Base-by-base conservation (phyloP, 1,284 basidiomycete species). In the Inonotus hispidus region DNA sequence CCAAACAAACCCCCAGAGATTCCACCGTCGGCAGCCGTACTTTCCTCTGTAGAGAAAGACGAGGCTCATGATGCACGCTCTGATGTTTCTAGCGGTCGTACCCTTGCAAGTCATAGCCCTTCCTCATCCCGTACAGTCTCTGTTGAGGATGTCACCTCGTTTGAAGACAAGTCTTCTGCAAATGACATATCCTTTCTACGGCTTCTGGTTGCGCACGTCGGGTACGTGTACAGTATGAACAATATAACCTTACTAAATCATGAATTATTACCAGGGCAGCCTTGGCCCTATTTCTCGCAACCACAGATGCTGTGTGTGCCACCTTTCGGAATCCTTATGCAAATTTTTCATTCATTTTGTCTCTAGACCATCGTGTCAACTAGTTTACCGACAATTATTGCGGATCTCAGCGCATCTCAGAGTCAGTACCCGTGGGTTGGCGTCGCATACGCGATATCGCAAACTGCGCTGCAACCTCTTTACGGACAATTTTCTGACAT, bases 391-490 rank as follows among this genome's bases (percentile, higher is more conserved):
- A 91, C 88, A 10, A 91, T 92, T 64, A 77, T 84, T 19, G 81
- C 77, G 63, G 81, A 89, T 59, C 78, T 92, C 43, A 63, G 76
- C 37, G 88, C 87, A 19, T 80, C 85, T 47, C 79, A 83, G 62
- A 79, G 75, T 56, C 82, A 90, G 69, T 92, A 91, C 68, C 88
- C 86, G n/a, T 92, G 90, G 90, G 86, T 92, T 56, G 87, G 84
- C 25, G 85, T 90, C 43, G 79, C 87, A 21, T 92, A 92, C 68
- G 82, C 92, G 80, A 78, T 92, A 59, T 90, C 90, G 1, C 90
- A 92, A 69, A 92, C 90, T 1, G 88, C 87, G 16, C 84, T 85
- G 65, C 90, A 92, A 68, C 90, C 90, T 45, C 73, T 92, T 35
- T 92, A 91, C 69, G 90, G 88, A 56, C 82, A 81, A 67, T 73